Evolutionary conservation across 768 basidiomycete genomes (phyloP), one percentile per base, ranked within the genome.

Genomic region (Trametes gibbosa): DNA sequence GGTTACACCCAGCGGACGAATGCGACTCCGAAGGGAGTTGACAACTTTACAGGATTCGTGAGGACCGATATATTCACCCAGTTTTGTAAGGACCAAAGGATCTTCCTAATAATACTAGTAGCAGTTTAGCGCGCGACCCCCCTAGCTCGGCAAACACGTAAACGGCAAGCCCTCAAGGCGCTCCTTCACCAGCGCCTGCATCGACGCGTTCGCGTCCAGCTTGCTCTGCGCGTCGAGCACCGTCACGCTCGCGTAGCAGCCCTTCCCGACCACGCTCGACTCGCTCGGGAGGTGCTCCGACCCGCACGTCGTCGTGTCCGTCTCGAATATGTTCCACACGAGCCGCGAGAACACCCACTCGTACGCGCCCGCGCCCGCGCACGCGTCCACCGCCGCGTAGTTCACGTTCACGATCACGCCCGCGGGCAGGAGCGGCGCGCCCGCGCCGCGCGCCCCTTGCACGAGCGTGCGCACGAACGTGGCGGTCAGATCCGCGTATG

Each of bases 401-500:
- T 76, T 77, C 58, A 77, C 74, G 61, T 75, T 75, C 42, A 77
- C 58, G 24, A 69, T 65, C 40, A 72, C 65, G 41, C 67, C 66
- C 0, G 66, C 23, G 0, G 74, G 75, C 17, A 77, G 70, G 59
- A 58, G 16, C 73, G 69, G 12, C 62, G 53, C 2, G 63, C 51
- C 9, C 60, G 27, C 14, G 68, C 69, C 19, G 58, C 34, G 21
- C n/a, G 17, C 50, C 3, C 53, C 39, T 1, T 47, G n/a, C 19
- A 54, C 43, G 50, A 62, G 50, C 16, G 68, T 71, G 16, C 70
- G 48, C 25, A 75, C 66, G 65, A 83, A 75, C 59, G 71, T 73
- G 25, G 77, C 66, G 49, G 76, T 72, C 42, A 82, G 77, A 17
- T 71, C 59, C 21, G 81, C 72, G 66, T 82, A 82, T 54, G 77